Percentiles rank a stretch among this genome's conserved stretches.
phyloP scores from a whole-genome alignment of 2,329 filamentous ascomycete genomes.

The Phialophora verrucosa region DNA sequence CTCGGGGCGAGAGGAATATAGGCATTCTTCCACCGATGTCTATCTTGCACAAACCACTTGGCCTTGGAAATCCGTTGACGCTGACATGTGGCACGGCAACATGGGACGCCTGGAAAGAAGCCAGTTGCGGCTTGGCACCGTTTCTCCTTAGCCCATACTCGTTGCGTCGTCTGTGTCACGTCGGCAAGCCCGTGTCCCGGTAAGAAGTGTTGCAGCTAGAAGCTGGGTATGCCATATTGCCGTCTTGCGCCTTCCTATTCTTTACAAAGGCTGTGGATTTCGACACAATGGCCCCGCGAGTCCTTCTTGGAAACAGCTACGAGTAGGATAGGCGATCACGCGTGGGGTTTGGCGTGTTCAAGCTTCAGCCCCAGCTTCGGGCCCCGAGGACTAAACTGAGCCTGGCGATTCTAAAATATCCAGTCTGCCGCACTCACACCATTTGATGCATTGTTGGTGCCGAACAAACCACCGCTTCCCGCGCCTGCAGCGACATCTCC shows the following conservation, averaged over 20 bases:
- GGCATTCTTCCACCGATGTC: background rate
- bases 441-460: background rate
- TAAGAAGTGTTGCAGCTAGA: background rate
- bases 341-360: background rate
- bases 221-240: background rate
- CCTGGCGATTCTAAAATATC: background rate
- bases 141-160: background rate
- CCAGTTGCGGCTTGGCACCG: background rate
- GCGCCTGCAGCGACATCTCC: conserved; percentile 1
- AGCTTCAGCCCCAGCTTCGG: background rate
- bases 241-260: background rate
- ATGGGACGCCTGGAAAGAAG: background rate
- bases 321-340: background rate
- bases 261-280: background rate
- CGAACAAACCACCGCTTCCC: background rate
- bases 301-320: background rate
- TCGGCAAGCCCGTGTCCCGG: background rate
- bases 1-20: background rate
- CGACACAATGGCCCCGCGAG: background rate
- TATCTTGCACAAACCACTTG: background rate
- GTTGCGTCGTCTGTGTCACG: background rate
- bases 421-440: background rate
- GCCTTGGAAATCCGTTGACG: background rate
- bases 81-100: background rate
- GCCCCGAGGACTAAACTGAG: background rate